Base-by-base conservation (phyloP, 768 basidiomycete species). In the Sporobolomyces roseus region DNA sequence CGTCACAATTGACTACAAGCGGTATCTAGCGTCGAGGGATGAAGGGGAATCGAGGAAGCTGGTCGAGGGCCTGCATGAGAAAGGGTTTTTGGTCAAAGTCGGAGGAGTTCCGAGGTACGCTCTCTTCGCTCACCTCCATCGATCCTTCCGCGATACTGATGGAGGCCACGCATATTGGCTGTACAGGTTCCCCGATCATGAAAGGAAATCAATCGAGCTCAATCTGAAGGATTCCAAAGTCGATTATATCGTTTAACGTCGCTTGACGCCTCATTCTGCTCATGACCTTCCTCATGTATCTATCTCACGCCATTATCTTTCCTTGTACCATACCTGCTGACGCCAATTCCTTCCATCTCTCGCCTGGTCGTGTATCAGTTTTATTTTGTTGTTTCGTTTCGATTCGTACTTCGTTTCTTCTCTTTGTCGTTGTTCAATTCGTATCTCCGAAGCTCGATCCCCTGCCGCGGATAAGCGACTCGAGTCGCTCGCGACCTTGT, bases 81-180 rank as follows among this genome's bases (percentile, higher is more conserved):
- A 56, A 38, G 54, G 54, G 16, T 56, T 56, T 23, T 25, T 38
- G 35, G 25, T 56, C 54, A 27, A 36, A n/a, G 10, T 56, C 23
- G 36, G 17, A 27, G 54, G 54, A 7, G 36, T 38, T n/a, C 54
- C 54, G 10, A 56, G 23, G 54, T 56, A 21, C 19, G 19, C 30
- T 33, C 32, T 52, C 13, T 21, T 33, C 10, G 4, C 52, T 17
- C 29, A 35, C 8, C 21, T 54, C 33, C 50, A 27, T 51, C 27
- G 4, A 29, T 51, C n/a, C n/a, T n/a, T 54, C 45, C 21, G 7
- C 45, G 10, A 46, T 23, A 17, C 27, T 17, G 17, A 54, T 16
- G 17, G 6, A 35, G 12, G 10, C 7, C 32, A 33, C 17, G 13
- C 17, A 16, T 51, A 29, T 12, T 27, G 25, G 36, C 27, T 16